Base-by-base conservation (phyloP, 2,329 filamentous ascomycete genomes). In the Trichoderma breve region DNA sequence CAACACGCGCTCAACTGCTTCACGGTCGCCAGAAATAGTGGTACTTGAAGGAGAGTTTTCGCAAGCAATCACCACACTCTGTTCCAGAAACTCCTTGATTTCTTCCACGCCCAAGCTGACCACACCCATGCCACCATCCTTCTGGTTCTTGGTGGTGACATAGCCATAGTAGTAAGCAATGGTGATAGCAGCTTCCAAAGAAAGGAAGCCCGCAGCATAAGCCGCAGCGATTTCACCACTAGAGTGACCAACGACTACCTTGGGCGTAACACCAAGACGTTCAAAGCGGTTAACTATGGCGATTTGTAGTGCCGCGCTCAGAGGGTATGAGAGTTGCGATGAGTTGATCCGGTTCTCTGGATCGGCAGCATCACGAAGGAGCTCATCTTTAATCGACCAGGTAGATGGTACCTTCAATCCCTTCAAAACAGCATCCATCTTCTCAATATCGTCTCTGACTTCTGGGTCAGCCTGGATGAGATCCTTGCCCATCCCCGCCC, bases 281-380 rank as follows among this genome's bases (percentile, higher is more conserved):
- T 77, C 72, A 4, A 84, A 76, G 0, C 83, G 74, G 7, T 84
- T 76, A 3, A 81, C 81, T 3, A 86, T 74, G 0, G 79, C 86
- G 2, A 89, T 80, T 74, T 89, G 88, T 1, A 90, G 55, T 0
- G 87, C 86, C 0, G 87, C 88, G 66, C 84, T 88, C 1, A 87
- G 75, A 0, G 87, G 85, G 73, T 89, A 87, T 0, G 84, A 82
- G 26, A 87, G 74, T 4, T 81, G 79, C 0, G 84, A 79, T n/a
- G 76, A 66, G 43, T 78, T 64, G 32, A 78, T 74, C n/a, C 55
- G 53, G 9, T 78, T 68, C 18, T 76, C 61, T 1, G 79, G 43
- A 53, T 72, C 65, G 28, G 47, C 30, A 18, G 67, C 43, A 57
- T 64, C 30, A 5, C 57, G 58, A 5, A 65, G 67, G 11, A 69